Evolutionary conservation across 768 basidiomycete species (phyloP), one percentile per base, ranked within the genome.

Genomic region (Leucocoprinus leucothites): DNA sequence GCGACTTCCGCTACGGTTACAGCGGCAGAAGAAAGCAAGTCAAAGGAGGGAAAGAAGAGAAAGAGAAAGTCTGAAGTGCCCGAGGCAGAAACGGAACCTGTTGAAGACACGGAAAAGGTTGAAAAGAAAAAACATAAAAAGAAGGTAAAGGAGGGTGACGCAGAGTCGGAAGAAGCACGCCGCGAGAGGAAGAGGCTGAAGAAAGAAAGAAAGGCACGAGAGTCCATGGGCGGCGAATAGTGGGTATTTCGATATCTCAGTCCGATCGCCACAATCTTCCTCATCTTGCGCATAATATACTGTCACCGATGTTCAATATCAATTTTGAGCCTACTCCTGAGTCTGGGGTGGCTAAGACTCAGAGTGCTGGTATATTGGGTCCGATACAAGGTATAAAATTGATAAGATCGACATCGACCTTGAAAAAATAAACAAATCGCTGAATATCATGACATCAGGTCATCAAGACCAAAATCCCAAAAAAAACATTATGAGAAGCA

Each of bases 41-140:
- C 74, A 63, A 71, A 74, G 34, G 86, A 85, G 66, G 89, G 92
- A 66, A 90, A 91, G 74, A 95, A 96, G 67, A 83, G 91, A 51
- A 93, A 92, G 69, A 82, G 89, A 46, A 89, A 89, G 65, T 86
- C 85, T 1, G 87, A 85, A 58, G 77, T 65, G 7, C 68, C 71
- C 0, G 82, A 74, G 36, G 61, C 56, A 19, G 75, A 66, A 11
- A 11, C 31, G 31, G 72, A 77, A 66, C 69, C 65, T 0, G 66
- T 63, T 38, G 77, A 60, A 13, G 74, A 72, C 19, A 72, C 68
- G 8, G 84, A 82, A 3, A 78, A 75, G 59, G 71, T 75, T 1
- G 86, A 87, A 65, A 80, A 77, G 59, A 82, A 78, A 66, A 79
- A 78, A 50, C 77, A 74, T 51, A 87, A 82, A 67, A 86, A 84